Evolutionary conservation across 352 stramenopile species (phyloP).

Genomic region (Phytophthora multivora): DNA sequence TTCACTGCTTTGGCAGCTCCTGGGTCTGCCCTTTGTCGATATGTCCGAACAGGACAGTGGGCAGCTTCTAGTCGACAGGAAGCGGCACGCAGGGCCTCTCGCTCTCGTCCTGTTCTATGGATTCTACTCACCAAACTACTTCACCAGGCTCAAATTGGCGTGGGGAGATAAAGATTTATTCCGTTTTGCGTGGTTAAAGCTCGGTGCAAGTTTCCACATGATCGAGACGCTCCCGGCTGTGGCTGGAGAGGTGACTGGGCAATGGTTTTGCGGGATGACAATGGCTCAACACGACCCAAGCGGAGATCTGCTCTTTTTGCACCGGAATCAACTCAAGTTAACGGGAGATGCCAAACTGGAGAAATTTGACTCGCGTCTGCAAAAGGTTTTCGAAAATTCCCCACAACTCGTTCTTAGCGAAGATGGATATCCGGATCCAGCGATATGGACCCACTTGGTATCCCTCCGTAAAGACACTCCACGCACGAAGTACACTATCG

Average conservation of each 20-base stretch:
- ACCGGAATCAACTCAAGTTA: conserved; percentile 58
- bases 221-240: conserved; percentile 44
- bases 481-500: conserved; percentile 44
- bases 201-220: conserved; percentile 53
- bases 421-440: conserved; percentile 37
- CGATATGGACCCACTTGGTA: conserved; percentile 68
- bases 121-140: conserved; percentile 45
- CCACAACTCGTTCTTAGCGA: not conserved
- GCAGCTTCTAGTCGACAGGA: conserved; percentile 53
- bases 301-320: conserved; percentile 48
- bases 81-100: conserved; percentile 35
- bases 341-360: conserved; percentile 7
- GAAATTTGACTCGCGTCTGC: conserved; percentile 15
- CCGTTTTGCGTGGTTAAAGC: conserved; percentile 60
- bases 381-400: conserved; percentile 2
- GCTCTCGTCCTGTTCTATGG: conserved; percentile 41
- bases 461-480: conserved; percentile 48
- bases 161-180: conserved; percentile 70
- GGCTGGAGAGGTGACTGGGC: conserved; percentile 31
- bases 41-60: conserved; percentile 77
- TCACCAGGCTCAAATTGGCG: conserved; percentile 39
- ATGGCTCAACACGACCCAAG: conserved; percentile 48
- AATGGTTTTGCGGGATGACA: conserved; percentile 54
- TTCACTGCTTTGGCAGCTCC: conserved; percentile 44
- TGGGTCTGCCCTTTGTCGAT: conserved; percentile 49